Conservation (phyloP, 441 rosid genomes). For the Syzygium malaccense region DNA sequence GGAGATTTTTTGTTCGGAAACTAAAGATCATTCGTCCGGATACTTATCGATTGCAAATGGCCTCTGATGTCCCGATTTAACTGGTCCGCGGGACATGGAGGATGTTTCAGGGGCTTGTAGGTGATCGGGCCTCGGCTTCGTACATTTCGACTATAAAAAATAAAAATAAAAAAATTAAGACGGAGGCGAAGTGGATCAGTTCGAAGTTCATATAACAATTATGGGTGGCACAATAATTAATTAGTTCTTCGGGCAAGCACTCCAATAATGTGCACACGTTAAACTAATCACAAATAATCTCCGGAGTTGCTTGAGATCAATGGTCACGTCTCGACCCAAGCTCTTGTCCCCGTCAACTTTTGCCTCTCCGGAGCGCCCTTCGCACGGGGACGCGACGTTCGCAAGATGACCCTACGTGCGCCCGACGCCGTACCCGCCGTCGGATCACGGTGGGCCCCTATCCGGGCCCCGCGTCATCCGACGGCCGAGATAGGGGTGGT, state of each 20-base stretch:
- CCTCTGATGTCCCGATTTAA: background rate
- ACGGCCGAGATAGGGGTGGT: background rate
- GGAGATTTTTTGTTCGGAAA: too few relatives aligned
- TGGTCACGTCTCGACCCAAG: background rate
- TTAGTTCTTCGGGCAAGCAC: background rate
- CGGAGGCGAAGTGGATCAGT: background rate
- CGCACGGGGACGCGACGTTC: background rate
- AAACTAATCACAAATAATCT: background rate
- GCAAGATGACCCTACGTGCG: background rate
- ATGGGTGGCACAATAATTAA: background rate
- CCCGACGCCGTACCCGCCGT: background rate
- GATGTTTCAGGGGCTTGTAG: background rate
- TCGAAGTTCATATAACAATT: background rate
- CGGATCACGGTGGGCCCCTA: background rate
- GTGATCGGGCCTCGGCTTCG: background rate
- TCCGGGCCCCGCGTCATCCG: background rate
- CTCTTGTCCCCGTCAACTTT: background rate
- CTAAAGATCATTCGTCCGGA: too few relatives aligned
- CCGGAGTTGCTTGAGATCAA: background rate
- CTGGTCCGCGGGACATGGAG: fast-evolving
- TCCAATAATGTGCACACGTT: background rate
- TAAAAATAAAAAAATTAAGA: background rate
- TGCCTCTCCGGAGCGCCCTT: background rate
- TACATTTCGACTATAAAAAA: background rate
- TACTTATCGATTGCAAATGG: too few relatives aligned